phyloP scores from a whole-genome alignment of 257 asterid genomes.

The Solanum ossicruentum region DNA sequence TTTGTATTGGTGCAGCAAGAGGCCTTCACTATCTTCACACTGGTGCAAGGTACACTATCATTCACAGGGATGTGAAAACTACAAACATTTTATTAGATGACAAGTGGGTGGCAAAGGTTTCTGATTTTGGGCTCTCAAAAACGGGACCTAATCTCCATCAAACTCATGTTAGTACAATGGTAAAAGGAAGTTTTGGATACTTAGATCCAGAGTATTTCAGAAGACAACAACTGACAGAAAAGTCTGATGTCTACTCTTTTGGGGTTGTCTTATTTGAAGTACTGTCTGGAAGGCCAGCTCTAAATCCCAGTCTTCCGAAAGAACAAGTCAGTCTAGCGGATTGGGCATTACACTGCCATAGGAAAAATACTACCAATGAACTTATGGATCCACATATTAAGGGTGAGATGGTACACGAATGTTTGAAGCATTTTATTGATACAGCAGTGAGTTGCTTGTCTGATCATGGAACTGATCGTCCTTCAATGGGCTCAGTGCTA shows the following conservation, averaged over 20 bases:
- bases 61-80: slow-evolving; percentile 72
- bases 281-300: slow-evolving; percentile 56
- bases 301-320: slow-evolving; percentile 32
- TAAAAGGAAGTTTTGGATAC: slow-evolving; percentile 78
- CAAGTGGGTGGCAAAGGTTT: slow-evolving; percentile 67
- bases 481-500: slow-evolving; percentile 65
- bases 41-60: slow-evolving; percentile 60
- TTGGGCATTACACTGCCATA: slow-evolving; percentile 33
- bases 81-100: slow-evolving; percentile 60
- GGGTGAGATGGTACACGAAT: slow-evolving; percentile 22
- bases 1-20: slow-evolving; percentile 63
- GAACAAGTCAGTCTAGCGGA: slow-evolving; percentile 64
- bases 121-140: slow-evolving; percentile 73
- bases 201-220: slow-evolving; percentile 70
- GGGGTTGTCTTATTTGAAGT: slow-evolving; percentile 69
- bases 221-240: slow-evolving; percentile 61
- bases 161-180: slow-evolving; percentile 61
- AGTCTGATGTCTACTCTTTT: slow-evolving; percentile 67
- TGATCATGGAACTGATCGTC: slow-evolving; percentile 43
- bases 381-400: slow-evolving; percentile 38
- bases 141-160: slow-evolving; percentile 34
- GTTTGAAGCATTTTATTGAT: slow-evolving; percentile 37
- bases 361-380: slow-evolving; percentile 9
- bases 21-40: slow-evolving; percentile 89
- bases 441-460: slow-evolving; percentile 53